Conservation (phyloP, 1,284 basidiomycete genomes). For the Singerocomus rubriflavus region DNA sequence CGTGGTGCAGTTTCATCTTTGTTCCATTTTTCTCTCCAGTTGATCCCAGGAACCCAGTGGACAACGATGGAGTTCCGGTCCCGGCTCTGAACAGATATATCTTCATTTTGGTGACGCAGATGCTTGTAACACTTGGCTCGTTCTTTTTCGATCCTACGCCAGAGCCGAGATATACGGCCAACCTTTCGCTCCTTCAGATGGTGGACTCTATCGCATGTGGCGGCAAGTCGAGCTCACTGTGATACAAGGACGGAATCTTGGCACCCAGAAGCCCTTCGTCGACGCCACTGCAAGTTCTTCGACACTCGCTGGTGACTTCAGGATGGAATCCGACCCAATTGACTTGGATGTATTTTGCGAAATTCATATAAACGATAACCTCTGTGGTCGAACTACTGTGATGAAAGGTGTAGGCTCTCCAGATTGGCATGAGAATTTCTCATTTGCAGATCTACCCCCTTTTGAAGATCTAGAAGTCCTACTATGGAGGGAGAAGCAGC, state of each 20-base stretch:
- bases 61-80: constrained; percentile 57
- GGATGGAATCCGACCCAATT: constrained; percentile 46
- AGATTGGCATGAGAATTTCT: constrained; percentile 77
- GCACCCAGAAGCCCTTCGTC: constrained; percentile 39
- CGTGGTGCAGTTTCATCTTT: constrained; percentile 40
- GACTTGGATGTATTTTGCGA: constrained; percentile 73
- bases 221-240: constrained; percentile 70
- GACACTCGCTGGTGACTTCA: constrained; percentile 34
- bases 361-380: constrained; percentile 57
- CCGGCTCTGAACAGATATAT: constrained; percentile 64
- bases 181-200: constrained; percentile 53
- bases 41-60: constrained; percentile 39
- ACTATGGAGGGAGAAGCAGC: constrained; percentile 65
- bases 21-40: constrained; percentile 4
- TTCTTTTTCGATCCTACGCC: constrained; percentile 72
- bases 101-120: constrained; percentile 62
- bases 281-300: constrained; percentile 24
- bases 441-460: constrained; percentile 68
- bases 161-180: constrained; percentile 73
- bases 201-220: constrained; percentile 82
- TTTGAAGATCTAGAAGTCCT: constrained; percentile 64
- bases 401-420: constrained; percentile 62
- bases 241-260: constrained; percentile 68
- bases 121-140: constrained; percentile 64
- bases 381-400: constrained; percentile 69